Base-by-base conservation (phyloP, 2,329 filamentous ascomycete species). In the Beauveria sp. region DNA sequence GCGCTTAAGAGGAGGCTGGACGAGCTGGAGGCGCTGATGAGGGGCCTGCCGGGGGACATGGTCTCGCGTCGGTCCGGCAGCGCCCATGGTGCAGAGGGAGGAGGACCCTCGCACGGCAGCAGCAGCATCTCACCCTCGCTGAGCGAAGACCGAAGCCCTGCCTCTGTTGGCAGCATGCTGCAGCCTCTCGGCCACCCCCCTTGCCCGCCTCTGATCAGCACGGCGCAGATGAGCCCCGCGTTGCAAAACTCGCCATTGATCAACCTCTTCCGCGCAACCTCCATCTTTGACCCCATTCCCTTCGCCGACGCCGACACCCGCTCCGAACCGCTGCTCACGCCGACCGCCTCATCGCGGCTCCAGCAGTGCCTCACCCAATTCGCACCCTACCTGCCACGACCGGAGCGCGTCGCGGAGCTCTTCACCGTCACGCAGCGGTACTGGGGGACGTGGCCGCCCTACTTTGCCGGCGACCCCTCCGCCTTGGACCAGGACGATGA, bases 11-110 rank as follows among this genome's bases (percentile, higher is more conserved):
- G 60, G 49, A 61, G 64, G 16, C 58, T 72, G 10, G 66, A 67
- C 7, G 67, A 70, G 51, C 65, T 73, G 43, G 70, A 72, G 61
- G 61, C 50, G 20, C 66, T 69, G 57, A 62, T 72, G 46, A 18
- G 57, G 20, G 48, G 31, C 6, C 24, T 51, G 14, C 57, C 57
- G 24, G 24, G 24, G 8, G 57, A 59, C 34, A 42, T 42, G 45
- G n/a, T 57, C 46, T 49, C 55, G 3, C 16, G 24, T 10, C 34
- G 16, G 31, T 34, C 62, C 24, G 18, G 38, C 38, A 51, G 45
- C 60, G 20, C 54, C 34, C 46, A 55, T 48, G 48, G 43, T 14
- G 16, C n/a, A 43, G 42, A 43, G 9, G 42, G 18, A 18, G 50
- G 50, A 22, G 38, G 60, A 53, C 46, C 52, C 43, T 20, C 28